Conservation (phyloP, 441 rosid species). For the Euphorbia corollata region DNA sequence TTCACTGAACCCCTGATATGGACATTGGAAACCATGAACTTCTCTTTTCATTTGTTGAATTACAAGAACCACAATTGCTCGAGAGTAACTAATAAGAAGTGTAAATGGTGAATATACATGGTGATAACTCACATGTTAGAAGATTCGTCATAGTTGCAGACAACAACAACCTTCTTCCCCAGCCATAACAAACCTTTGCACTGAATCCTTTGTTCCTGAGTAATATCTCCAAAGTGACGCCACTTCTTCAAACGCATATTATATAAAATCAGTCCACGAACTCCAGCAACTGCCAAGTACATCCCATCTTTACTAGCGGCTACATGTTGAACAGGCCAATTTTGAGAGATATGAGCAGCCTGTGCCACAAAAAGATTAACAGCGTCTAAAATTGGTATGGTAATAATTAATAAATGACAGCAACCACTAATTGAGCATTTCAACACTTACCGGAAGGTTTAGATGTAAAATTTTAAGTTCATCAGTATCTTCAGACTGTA, state of each 20-base stretch:
- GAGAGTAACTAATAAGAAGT: constrained; percentile 22
- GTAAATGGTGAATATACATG: constrained; percentile 14
- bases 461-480: constrained; percentile 88
- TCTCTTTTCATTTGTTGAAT: background rate
- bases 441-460: constrained; percentile 78
- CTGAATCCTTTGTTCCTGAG: constrained; percentile 89
- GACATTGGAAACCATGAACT: background rate
- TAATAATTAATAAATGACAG: constrained; percentile 15
- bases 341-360: constrained; percentile 85
- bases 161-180: constrained; percentile 74
- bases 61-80: background rate
- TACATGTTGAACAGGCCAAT: constrained; percentile 98
- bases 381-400: constrained; percentile 25
- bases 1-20: background rate
- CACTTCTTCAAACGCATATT: constrained; percentile 80
- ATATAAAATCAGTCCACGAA: constrained; percentile 83
- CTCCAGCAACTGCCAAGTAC: constrained; percentile 93
- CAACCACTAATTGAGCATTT: constrained; percentile 19
- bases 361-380: constrained; percentile 31
- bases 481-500: constrained; percentile 91
- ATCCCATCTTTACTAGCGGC: constrained; percentile 97
- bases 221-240: constrained; percentile 94
- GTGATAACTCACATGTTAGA: constrained; percentile 64
- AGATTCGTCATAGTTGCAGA: constrained; percentile 79
- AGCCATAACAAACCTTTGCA: constrained; percentile 95